phyloP scores from a whole-genome alignment of 352 stramenopile species.

The Globisporangium radiosum region DNA sequence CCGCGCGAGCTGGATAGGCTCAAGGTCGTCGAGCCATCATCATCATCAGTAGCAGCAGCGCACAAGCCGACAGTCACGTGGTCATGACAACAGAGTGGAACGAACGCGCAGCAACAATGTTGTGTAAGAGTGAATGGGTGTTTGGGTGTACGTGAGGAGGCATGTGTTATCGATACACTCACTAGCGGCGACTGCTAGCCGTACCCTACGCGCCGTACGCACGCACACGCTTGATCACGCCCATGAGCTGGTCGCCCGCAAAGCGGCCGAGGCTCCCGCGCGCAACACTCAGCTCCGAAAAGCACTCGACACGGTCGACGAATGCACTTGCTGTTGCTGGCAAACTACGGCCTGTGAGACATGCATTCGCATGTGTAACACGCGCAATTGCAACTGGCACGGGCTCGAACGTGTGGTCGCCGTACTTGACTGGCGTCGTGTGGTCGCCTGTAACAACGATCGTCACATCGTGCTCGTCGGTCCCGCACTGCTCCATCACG shows the following conservation, averaged over 20 bases:
- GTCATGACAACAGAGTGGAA: too few species aligned
- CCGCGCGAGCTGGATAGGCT: conserved; percentile 31
- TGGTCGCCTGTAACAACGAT: conserved; percentile 86
- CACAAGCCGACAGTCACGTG: neutral
- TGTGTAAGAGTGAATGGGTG: too few species aligned
- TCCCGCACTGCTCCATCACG: conserved; percentile 31
- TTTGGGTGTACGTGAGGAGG: too few species aligned
- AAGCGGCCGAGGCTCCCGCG: conserved; percentile 71
- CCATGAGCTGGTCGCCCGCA: conserved; percentile 80
- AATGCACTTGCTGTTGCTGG: conserved; percentile 16
- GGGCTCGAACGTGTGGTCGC: conserved; percentile 84
- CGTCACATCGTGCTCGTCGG: conserved; percentile 40
- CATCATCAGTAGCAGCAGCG: neutral
- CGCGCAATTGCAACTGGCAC: conserved; percentile 77
- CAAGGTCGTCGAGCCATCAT: too few species aligned
- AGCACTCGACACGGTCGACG: conserved; percentile 45
- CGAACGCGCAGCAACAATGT: too few species aligned
- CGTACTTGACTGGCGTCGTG: conserved; percentile 82
- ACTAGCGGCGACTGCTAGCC: too few species aligned
- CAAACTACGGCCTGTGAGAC: conserved; percentile 4
- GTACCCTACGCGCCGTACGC: neutral
- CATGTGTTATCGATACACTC: too few species aligned
- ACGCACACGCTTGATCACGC: conserved; percentile 52
- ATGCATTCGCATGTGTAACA: conserved; percentile 26
- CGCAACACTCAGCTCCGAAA: conserved; percentile 68